These are phyloP conservation scores for Elaeagnus macrophylla DNA, from an alignment of 306 rosid genomes.

Conservation along the genomic window DNA sequence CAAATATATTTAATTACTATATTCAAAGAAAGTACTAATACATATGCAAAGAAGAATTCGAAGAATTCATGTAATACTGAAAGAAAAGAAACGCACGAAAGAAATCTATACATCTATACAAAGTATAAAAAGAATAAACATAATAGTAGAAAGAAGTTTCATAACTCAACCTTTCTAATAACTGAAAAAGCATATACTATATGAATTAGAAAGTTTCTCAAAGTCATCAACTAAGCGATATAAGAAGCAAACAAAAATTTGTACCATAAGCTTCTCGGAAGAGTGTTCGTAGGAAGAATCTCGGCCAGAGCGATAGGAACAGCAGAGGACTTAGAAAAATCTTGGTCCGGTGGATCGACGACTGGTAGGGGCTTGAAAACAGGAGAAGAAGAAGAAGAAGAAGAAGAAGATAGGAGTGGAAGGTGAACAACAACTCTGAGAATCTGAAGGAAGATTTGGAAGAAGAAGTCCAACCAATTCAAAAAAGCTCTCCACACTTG, in stretches of 20 bases:
- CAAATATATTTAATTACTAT: too few relatives aligned
- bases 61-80: not conserved
- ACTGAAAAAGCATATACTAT: too few relatives aligned
- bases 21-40: too few relatives aligned
- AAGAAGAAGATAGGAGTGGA: slow-evolving; percentile 72
- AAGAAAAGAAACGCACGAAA: too few relatives aligned
- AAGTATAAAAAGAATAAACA: not conserved
- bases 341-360: slow-evolving; percentile 56
- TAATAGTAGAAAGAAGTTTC: too few relatives aligned
- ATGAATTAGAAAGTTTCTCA: too few relatives aligned
- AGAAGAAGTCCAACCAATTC: slow-evolving; percentile 78
- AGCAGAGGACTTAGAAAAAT: slow-evolving; percentile 37
- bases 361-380: slow-evolving; percentile 78
- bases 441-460: too few relatives aligned
- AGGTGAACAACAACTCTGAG: slow-evolving; percentile 72
- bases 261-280: slow-evolving; percentile 58
- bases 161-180: too few relatives aligned
- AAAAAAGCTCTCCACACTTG: slow-evolving; percentile 70
- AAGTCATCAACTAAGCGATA: too few relatives aligned
- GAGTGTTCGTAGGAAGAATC: slow-evolving; percentile 22
- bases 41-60: too few relatives aligned
- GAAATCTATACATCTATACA: not conserved
- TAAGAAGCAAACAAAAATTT: too few relatives aligned
- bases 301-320: slow-evolving; percentile 35
- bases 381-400: slow-evolving; percentile 42